Conservation (phyloP, 2,329 filamentous ascomycete species). For the Akanthomyces muscarius region DNA sequence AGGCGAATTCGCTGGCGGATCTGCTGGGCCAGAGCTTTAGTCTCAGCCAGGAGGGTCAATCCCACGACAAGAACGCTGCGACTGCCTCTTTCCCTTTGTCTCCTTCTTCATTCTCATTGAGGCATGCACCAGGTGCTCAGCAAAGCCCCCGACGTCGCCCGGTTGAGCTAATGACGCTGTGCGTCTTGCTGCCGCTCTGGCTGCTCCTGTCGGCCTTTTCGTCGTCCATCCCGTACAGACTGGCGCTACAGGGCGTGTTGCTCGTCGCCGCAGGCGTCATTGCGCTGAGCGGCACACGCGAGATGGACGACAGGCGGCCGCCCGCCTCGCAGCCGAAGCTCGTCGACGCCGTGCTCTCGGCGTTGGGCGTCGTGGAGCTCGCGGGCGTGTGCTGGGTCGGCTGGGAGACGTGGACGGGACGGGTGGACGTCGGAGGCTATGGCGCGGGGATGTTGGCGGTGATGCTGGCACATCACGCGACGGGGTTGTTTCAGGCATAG, state of each 20-base stretch:
- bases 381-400: slow-evolving; percentile 33
- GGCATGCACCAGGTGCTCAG: not conserved
- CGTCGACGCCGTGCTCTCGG: slow-evolving; percentile 25
- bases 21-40: slow-evolving; percentile 43
- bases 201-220: slow-evolving; percentile 20
- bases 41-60: slow-evolving; percentile 25
- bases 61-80: not conserved
- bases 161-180: slow-evolving; percentile 23
- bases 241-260: slow-evolving; percentile 27
- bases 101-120: not conserved
- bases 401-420: slow-evolving; percentile 29
- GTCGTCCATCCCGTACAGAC: slow-evolving; percentile 23
- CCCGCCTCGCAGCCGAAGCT: slow-evolving; percentile 18
- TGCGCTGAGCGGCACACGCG: slow-evolving; percentile 29
- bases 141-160: not conserved
- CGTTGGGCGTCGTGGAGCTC: slow-evolving; percentile 30
- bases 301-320: slow-evolving; percentile 19
- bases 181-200: slow-evolving; percentile 26
- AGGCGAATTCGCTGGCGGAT: slow-evolving; percentile 42
- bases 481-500: slow-evolving; percentile 19
- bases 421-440: slow-evolving; percentile 24
- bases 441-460: slow-evolving; percentile 27
- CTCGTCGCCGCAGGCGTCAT: slow-evolving; percentile 28
- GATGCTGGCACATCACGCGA: slow-evolving; percentile 32
- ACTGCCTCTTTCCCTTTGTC: not conserved